Percentiles rank a stretch among this genome's conserved stretches.
Evolutionary conservation across 2,329 filamentous ascomycete species (phyloP).

Genomic region (Chalara sp.): DNA sequence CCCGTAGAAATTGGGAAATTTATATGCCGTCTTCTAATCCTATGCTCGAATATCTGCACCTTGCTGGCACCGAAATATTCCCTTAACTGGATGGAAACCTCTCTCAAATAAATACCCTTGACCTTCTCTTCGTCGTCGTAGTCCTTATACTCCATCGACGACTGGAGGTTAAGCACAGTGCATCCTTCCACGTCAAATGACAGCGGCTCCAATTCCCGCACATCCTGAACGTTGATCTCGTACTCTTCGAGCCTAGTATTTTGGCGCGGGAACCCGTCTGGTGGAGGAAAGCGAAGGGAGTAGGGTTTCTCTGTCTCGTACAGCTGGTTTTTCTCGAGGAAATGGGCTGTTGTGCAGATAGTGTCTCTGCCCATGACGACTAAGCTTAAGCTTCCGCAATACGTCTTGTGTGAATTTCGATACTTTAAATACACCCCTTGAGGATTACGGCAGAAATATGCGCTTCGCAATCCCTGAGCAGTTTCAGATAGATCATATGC

Average conservation of each 20-base stretch:
- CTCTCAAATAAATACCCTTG: slow-evolving; percentile 1
- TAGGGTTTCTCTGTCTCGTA: slow-evolving; percentile 2
- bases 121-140: slow-evolving; percentile 1
- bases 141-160: slow-evolving; percentile 1
- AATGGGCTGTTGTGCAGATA: neutral
- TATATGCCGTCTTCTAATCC: slow-evolving; percentile 2
- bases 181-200: slow-evolving; percentile 1
- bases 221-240: slow-evolving; percentile 1
- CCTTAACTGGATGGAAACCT: neutral
- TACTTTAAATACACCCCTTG: too few relatives aligned
- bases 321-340: neutral
- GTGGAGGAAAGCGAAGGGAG: neutral
- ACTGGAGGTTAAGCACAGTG: neutral
- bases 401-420: too few relatives aligned
- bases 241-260: slow-evolving; percentile 2
- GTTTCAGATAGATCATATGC: too few relatives aligned
- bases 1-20: slow-evolving; percentile 6
- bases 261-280: slow-evolving; percentile 1
- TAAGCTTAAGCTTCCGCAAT: too few relatives aligned
- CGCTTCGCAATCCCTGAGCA: too few relatives aligned
- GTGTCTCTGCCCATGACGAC: too few relatives aligned
- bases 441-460: too few relatives aligned
- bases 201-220: neutral
- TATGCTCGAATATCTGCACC: slow-evolving; percentile 5
- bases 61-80: neutral